Percentiles rank a stretch among this genome's conserved stretches.
Evolutionary conservation across 805 yeast genomes (phyloP).

Genomic region (Candida manassasensis): DNA sequence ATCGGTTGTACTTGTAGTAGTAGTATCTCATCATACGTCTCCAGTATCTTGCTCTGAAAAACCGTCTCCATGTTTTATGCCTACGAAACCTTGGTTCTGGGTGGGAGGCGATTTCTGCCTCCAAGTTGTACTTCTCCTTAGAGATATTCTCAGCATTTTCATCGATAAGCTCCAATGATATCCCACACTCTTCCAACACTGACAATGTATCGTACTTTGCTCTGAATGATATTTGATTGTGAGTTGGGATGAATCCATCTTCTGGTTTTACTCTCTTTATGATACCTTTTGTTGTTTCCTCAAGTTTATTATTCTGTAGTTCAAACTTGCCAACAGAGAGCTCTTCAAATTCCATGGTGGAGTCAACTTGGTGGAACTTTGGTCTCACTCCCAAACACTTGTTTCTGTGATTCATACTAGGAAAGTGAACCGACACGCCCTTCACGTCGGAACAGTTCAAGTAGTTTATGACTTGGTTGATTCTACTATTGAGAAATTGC

Average conservation of each 20-base stretch:
- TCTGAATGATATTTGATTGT: too few species aligned
- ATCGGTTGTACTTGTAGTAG: not conserved
- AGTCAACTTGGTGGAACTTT: not conserved
- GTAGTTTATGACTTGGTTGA: constrained; percentile 16
- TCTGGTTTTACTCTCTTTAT: too few species aligned
- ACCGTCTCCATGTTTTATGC: not conserved
- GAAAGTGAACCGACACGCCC: constrained; percentile 4
- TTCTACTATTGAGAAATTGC: constrained; percentile 20
- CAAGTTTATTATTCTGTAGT: too few species aligned
- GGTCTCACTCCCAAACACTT: constrained; percentile 2
- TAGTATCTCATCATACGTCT: not conserved
- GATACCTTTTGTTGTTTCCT: too few species aligned
- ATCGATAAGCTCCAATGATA: constrained; percentile 6
- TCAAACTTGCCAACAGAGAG: not conserved
- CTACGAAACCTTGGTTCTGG: constrained; percentile 1
- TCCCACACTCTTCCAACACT: constrained; percentile 3
- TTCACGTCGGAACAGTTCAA: constrained; percentile 6
- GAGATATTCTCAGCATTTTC: not conserved
- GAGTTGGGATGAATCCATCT: too few species aligned
- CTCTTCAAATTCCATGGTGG: not conserved
- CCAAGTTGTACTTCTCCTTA: not conserved
- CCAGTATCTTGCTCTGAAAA: constrained; percentile 2
- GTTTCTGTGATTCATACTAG: not conserved
- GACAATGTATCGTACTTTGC: too few species aligned
- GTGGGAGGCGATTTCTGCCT: not conserved